Base-by-base conservation (phyloP, 169 alveolate genomes). In the Plasmodium gallinaceum region DNA sequence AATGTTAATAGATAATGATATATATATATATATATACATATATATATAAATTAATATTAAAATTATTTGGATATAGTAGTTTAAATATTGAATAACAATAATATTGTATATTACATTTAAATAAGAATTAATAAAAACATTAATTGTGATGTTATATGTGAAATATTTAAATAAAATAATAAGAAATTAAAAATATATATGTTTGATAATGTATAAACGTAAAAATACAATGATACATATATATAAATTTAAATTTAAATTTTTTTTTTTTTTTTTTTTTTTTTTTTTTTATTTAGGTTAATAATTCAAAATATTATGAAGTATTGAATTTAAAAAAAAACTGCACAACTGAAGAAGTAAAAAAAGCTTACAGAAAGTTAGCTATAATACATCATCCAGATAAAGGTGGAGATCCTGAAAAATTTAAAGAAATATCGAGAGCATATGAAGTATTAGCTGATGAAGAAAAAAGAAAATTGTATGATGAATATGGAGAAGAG, bases 391-490 rank as follows among this genome's bases (percentile, higher is more conserved):
- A 96, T 94, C 99, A 98, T 92, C 99, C 99, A 18, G 99, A 98
- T 94, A 98, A 98, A 94, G 99, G 99, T 18, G 99, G 99, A 46
- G 99, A 98, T 93, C 99, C 98, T 7, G 99, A 97, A 92, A 96
- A 95, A 94, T 98, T 98, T 95, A 96, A 97, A 88, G 99, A 98
- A 89, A 93, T 99, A 60, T 94, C 99, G 48, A 95, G 98, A 70
- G 99, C 99, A 43, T 97, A 98, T 87, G 99, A 99, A 93, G 97
- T 97, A 24, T 94, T 99, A 64, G 91, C 98, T 18, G 99, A 99
- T 86, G 99, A 99, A 22, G 99, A 98, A 92, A 98, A 98, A 93
- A 95, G 99, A 73, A 96, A 98, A 66, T 88, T 98, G 16, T 98
- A 98, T 90, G 99, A 98, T 88, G 99, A 97, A 58, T 94, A 95